Conservation (phyloP, 768 basidiomycete species). For the Termitomyces sp. region DNA sequence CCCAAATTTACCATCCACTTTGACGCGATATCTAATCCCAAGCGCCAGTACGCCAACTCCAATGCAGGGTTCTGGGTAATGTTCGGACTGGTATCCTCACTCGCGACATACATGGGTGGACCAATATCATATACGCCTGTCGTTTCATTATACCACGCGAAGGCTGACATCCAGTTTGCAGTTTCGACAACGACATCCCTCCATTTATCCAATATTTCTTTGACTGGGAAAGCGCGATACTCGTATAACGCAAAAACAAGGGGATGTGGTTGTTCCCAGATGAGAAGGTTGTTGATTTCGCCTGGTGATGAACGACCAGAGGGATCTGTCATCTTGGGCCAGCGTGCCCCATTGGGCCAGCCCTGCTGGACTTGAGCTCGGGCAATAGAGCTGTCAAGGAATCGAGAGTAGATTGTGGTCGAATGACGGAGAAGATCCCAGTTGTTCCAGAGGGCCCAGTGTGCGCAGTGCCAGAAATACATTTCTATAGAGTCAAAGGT, state of each 20-base stretch:
- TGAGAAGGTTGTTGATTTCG: conserved; percentile 56
- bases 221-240: conserved; percentile 39
- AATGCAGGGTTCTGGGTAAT: conserved; percentile 52
- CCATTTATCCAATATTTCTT: conserved; percentile 45
- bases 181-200: conserved; percentile 43
- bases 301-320: conserved; percentile 53
- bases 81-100: conserved; percentile 53
- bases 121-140: conserved; percentile 49
- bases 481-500: conserved; percentile 27
- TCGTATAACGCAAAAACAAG: conserved; percentile 55
- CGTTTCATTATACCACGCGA: conserved; percentile 46
- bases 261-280: conserved; percentile 61
- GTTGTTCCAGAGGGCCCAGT: conserved; percentile 60
- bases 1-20: conserved; percentile 42
- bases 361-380: conserved; percentile 51
- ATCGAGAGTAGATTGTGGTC: conserved; percentile 38
- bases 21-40: conserved; percentile 43
- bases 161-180: conserved; percentile 57
- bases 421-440: conserved; percentile 50
- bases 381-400: conserved; percentile 38
- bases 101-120: conserved; percentile 54
- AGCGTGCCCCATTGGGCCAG: conserved; percentile 50
- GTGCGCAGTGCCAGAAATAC: conserved; percentile 55
- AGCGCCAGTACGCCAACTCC: conserved; percentile 55
- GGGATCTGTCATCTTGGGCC: conserved; percentile 64